Conservation (phyloP, 352 stramenopile species). For the Globisporangium alternatum region DNA sequence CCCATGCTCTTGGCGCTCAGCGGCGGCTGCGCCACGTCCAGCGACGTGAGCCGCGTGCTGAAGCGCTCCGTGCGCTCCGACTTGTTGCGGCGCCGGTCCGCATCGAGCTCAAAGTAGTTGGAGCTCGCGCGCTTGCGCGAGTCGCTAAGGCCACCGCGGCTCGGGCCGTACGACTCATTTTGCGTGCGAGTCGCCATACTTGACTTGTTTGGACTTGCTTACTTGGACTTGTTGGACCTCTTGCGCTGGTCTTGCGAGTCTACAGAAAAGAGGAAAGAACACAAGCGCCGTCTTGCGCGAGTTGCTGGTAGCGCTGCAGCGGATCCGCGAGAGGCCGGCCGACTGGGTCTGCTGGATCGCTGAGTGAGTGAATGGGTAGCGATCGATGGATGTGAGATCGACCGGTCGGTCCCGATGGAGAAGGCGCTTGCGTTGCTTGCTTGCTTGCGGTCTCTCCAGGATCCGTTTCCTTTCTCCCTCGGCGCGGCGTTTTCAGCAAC, state of each 20-base stretch:
- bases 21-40: slow-evolving; percentile 42
- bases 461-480: slow-evolving; percentile 1
- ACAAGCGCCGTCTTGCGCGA: not conserved
- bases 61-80: slow-evolving; percentile 67
- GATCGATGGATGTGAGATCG: not conserved
- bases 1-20: slow-evolving; percentile 19
- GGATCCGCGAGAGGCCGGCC: not conserved
- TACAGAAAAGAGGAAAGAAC: not conserved
- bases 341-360: too few species aligned
- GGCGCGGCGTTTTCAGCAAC: not conserved
- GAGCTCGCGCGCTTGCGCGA: slow-evolving; percentile 64
- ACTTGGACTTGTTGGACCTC: not conserved
- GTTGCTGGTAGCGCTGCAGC: too few species aligned
- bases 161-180: slow-evolving; percentile 13
- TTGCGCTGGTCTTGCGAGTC: not conserved
- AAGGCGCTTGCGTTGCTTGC: not conserved
- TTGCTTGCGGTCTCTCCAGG: not conserved
- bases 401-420: not conserved
- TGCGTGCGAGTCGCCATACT: slow-evolving; percentile 14
- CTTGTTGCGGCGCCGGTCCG: slow-evolving; percentile 67
- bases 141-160: not conserved
- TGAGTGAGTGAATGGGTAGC: not conserved
- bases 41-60: slow-evolving; percentile 45
- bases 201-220: not conserved
- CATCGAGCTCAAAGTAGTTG: slow-evolving; percentile 83